Evolutionary conservation across 768 basidiomycete species (phyloP).

Genomic region (Coprinopsis marcescibilis): DNA sequence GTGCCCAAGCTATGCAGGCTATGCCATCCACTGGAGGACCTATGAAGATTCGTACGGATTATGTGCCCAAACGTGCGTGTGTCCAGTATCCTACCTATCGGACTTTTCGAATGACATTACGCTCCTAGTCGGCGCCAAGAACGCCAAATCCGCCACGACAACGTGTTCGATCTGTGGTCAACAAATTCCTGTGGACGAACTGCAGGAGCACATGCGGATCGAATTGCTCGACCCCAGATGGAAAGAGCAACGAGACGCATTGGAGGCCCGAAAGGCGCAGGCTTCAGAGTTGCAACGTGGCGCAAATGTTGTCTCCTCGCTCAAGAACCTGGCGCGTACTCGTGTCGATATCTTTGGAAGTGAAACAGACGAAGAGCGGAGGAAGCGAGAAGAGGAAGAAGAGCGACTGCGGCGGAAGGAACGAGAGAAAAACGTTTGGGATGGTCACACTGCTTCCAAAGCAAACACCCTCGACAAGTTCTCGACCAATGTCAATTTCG

Average conservation of each 20-base stretch:
- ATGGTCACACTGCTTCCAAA: constrained; percentile 95
- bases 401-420: constrained; percentile 78
- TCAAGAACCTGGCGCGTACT: constrained; percentile 89
- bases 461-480: constrained; percentile 89
- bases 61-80: constrained; percentile 83
- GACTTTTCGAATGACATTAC: constrained; percentile 7
- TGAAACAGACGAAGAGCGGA: constrained; percentile 85
- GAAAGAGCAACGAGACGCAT: constrained; percentile 89
- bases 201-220: constrained; percentile 97
- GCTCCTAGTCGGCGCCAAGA: constrained; percentile 58
- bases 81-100: background rate
- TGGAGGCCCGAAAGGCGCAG: constrained; percentile 88
- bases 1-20: constrained; percentile 76
- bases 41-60: constrained; percentile 95
- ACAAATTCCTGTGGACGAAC: constrained; percentile 90
- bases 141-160: constrained; percentile 65
- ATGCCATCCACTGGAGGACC: constrained; percentile 61
- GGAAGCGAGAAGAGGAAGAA: constrained; percentile 83
- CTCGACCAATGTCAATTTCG: constrained; percentile 89
- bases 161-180: constrained; percentile 95
- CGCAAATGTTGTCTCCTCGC: constrained; percentile 90
- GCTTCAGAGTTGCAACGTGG: constrained; percentile 84
- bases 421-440: constrained; percentile 96
- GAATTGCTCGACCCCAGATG: constrained; percentile 96
- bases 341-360: constrained; percentile 97